Evolutionary conservation across 306 rosid species (phyloP), one percentile per base, ranked within the genome.

Genomic region (Trifolium repens): DNA sequence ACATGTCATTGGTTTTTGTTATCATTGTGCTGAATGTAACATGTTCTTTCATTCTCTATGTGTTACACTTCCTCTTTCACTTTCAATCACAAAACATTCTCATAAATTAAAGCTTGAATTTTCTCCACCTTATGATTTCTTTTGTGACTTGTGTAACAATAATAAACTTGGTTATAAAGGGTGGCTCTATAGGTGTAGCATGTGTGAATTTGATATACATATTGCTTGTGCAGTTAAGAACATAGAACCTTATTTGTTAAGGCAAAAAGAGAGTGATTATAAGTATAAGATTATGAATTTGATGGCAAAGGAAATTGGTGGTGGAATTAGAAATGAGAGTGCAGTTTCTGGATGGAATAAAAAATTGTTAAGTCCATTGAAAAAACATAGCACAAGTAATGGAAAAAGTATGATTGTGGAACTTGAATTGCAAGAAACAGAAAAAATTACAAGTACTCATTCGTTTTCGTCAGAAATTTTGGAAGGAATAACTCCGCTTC

Each of bases 111-210:
- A 86, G 37, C 86, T 88, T 8, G 77, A 85, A 42, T 86, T 76
- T 54, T 71, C 81, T 1, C 84, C 92, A 0, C 96, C 89, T 0
- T 83, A 80, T 26, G 85, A 86, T 24, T 88, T 88, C 83, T 82
- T 71, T 63, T 90, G 90, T 74, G 91, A 90, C 58, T 39, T 90
- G 46, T 90, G 90, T 73, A 63, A 73, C 40, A 82, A 79, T 73
- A 63, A 73, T 30, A 82, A 81, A 22, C 74, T 89, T 0, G 68
- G 88, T 69, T 71, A 71, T 27, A 82, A 72, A 6, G 84, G 84
- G 2, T 90, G 96, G 96, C 88, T 90, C 4, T 90, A 86, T 72
- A 71, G 92, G 74, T 90, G 96, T 71, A 85, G 24, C 71, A 82
- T 79, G 39, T 90, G 96, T 39, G 92, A 89, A 68, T 89, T 84